These are phyloP conservation scores for Saccharomycopsis sp. DNA, from an alignment of 805 yeast species.

Conservation along the genomic window DNA sequence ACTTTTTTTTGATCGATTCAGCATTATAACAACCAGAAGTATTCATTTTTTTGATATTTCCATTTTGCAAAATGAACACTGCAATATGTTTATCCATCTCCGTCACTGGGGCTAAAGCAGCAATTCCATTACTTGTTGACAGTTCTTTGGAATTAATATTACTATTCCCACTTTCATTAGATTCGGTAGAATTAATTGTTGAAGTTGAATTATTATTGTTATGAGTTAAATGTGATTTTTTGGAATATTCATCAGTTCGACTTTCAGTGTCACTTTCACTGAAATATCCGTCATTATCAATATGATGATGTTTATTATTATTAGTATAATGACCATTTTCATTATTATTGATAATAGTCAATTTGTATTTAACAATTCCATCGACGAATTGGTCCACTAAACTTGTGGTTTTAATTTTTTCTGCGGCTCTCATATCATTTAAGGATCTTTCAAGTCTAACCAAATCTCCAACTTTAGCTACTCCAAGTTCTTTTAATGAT, in stretches of 20 bases:
- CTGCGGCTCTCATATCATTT: constrained; percentile 27
- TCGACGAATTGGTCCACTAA: constrained; percentile 7
- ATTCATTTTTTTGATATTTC: constrained; percentile 55
- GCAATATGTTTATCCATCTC: constrained; percentile 29
- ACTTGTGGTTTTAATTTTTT: constrained; percentile 3
- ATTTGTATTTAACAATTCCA: not conserved
- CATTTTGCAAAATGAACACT: constrained; percentile 67
- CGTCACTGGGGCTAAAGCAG: constrained; percentile 10
- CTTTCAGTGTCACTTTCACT: constrained; percentile 6
- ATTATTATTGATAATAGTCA: too few species aligned
- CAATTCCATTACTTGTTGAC: constrained; percentile 3
- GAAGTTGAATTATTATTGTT: constrained; percentile 11
- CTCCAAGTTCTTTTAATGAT: constrained; percentile 63
- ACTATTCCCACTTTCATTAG: constrained; percentile 1
- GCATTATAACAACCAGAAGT: constrained; percentile 76
- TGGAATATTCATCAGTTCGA: constrained; percentile 1
- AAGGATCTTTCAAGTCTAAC: constrained; percentile 55
- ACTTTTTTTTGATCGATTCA: constrained; percentile 61
- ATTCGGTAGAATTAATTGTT: constrained; percentile 10
- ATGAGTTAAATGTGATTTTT: not conserved
- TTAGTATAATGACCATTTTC: too few species aligned
- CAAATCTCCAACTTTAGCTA: constrained; percentile 76
- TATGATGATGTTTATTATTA: constrained; percentile 1
- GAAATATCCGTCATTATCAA: constrained; percentile 8
- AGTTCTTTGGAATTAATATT: not conserved